Percentiles rank a stretch among this genome's conserved stretches.
Conservation (phyloP, 306 rosid genomes). For the Vigna reflexopilosa region DNA sequence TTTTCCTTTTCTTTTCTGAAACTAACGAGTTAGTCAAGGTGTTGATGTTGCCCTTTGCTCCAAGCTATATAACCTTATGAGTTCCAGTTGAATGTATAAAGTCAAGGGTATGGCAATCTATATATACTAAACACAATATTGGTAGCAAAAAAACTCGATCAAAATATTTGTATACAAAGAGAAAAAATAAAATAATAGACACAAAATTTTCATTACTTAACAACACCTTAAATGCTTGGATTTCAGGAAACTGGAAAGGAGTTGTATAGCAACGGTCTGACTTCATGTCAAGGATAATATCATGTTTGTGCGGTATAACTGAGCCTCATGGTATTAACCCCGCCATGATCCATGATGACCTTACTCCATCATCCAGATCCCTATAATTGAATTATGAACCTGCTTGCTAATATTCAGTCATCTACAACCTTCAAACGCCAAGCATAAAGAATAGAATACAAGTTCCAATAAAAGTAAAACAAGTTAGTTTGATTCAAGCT, state of each 20-base stretch:
- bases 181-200: slow-evolving; percentile 23
- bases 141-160: slow-evolving; percentile 19
- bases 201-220: slow-evolving; percentile 31
- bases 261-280: slow-evolving; percentile 35
- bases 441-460: slow-evolving; percentile 49
- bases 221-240: slow-evolving; percentile 43
- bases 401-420: slow-evolving; percentile 42
- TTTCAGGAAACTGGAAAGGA: slow-evolving; percentile 21
- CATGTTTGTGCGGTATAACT: slow-evolving; percentile 34
- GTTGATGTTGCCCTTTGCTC: neutral
- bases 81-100: neutral
- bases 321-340: slow-evolving; percentile 22
- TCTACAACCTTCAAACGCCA: slow-evolving; percentile 48
- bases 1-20: neutral
- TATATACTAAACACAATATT: neutral
- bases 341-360: slow-evolving; percentile 43
- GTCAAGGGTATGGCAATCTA: neutral
- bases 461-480: slow-evolving; percentile 40
- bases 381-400: slow-evolving; percentile 35
- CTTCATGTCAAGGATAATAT: slow-evolving; percentile 33
- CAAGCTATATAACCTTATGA: neutral
- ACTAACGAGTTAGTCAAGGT: neutral
- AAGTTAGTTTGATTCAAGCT: slow-evolving; percentile 44
- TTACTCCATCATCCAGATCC: slow-evolving; percentile 19
- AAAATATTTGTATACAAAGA: slow-evolving; percentile 34